Evolutionary conservation across 2,329 filamentous ascomycete species (phyloP), one percentile per base, ranked within the genome.

Genomic region (Botrytis squamosa): DNA sequence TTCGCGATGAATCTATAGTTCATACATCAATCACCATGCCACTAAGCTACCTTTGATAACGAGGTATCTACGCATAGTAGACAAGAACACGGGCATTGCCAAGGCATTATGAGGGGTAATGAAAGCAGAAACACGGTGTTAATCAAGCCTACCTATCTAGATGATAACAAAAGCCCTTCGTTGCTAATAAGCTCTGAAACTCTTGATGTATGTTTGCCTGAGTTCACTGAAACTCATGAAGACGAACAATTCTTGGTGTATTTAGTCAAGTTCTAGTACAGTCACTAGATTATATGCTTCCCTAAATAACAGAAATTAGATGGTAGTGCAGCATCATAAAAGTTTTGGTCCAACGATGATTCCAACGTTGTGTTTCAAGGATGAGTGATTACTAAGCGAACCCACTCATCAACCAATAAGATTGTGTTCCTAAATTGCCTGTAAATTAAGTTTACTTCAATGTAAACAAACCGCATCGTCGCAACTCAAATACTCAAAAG

Each of bases 381-480:
- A 52, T 67, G 25, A 7, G 20, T 25, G 38, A 3, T 71, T 52
- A 71, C 69, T 66, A 71, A 71, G 69, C 59, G 20, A 22, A 1
- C 4, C 4, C 10, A 0, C 1, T 18, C 49, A n/a, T 18, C 69
- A 52, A 25, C 69, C 59, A 71, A 71, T 71, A 1, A 55, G 12
- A 14, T 38, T 42, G 16, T 6, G 29, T 20, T 38, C 38, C 57
- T 29, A 25, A 16, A 4, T 33, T 33, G 12, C 16, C 14, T 46
- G 25, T 71, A 49, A 49, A 64, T 60, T 46, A 25, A 29, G 33
- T 64, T 57, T 46, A 33, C 42, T 60, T 33, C 5, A 33, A 72
- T 68, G 71, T 72, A 72, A 72, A 72, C 71, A 72, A 72, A 72
- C 71, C 40, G 57, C 42, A 42, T 68, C 63, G 33, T 68, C 63